phyloP scores from a whole-genome alignment of 192 early-diverging fungal genomes.

The Gryganskiella cystojenkinii region DNA sequence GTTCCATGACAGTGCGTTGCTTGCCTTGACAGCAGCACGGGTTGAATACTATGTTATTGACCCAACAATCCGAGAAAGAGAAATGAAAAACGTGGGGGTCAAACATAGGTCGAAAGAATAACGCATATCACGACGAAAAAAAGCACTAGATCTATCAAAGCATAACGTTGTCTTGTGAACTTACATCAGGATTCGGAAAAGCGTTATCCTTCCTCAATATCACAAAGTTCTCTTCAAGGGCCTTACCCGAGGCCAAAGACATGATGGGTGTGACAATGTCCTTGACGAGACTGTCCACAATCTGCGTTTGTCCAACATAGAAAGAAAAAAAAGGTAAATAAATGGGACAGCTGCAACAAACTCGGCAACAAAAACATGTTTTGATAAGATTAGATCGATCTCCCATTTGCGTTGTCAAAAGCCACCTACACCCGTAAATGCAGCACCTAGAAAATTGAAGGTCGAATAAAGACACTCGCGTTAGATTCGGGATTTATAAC shows the following conservation, averaged over 20 bases:
- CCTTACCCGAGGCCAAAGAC: conserved; percentile 61
- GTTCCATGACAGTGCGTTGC: conserved; percentile 64
- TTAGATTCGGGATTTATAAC: neutral
- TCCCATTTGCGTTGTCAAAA: neutral
- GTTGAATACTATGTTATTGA: conserved; percentile 26
- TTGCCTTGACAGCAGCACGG: conserved; percentile 48
- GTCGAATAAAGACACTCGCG: neutral
- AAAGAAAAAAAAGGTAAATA: neutral
- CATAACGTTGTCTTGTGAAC: neutral
- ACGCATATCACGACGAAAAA: too few species aligned
- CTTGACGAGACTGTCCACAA: conserved; percentile 53
- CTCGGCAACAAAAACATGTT: neutral
- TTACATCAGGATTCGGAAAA: conserved; percentile 28
- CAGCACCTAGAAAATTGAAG: conserved; percentile 24
- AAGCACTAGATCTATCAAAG: too few species aligned
- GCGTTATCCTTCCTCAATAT: conserved; percentile 14
- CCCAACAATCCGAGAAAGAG: too few species aligned
- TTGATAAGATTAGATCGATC: neutral
- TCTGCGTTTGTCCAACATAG: neutral
- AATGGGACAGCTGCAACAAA: neutral
- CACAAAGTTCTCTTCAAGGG: conserved; percentile 49
- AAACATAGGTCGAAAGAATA: too few species aligned
- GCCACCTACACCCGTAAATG: conserved; percentile 58
- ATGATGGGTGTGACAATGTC: conserved; percentile 70
- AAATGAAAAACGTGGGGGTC: too few species aligned